Evolutionary conservation across 2,329 filamentous ascomycete species (phyloP), one percentile per base, ranked within the genome.

Genomic region (Fusarium praegraminearum): DNA sequence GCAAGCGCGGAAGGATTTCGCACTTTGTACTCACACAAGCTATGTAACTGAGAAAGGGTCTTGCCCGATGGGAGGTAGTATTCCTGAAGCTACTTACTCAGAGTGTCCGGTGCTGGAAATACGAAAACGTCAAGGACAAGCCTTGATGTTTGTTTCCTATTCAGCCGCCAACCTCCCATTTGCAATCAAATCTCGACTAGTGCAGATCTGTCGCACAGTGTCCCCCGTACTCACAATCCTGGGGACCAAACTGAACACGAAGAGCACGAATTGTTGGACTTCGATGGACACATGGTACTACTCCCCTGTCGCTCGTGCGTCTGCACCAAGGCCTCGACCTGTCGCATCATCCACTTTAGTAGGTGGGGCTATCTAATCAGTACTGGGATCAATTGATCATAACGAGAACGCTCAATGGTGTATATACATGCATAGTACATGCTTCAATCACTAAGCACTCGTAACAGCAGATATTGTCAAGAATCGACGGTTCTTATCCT

Each of bases 131-230:
- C 18, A 26, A 52, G 24, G 33, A 10, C 18, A 22, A n/a, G 15
- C n/a, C n/a, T n/a, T 52, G 35, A n/a, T 40, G 49, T 52, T 52
- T 52, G 49, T 52, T 52, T 52, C 35, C 49, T 52, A 22, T 49
- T 38, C 59, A 59, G 63, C 63, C 56, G 65, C 60, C 63, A 73
- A 57, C 62, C 65, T 72, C 61, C 67, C 46, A 65, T 75, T 71
- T 65, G 50, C 66, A 75, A 72, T 75, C 72, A 72, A 74, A 74
- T 74, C 58, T 74, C 71, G 67, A 60, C 62, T 74, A 74, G 72
- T 70, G 73, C 49, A 75, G 70, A 74, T 74, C 73, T 75, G 72
- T 75, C 50, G 69, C 73, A 74, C 73, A 71, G 67, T 75, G 65
- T 67, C 47, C 58, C 60, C 62, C 59, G 33, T 60, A 54, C 47